These are phyloP conservation scores for Hypoxylon rickii DNA, from an alignment of 495 filamentous ascomycete genomes.

Conservation along the genomic window DNA sequence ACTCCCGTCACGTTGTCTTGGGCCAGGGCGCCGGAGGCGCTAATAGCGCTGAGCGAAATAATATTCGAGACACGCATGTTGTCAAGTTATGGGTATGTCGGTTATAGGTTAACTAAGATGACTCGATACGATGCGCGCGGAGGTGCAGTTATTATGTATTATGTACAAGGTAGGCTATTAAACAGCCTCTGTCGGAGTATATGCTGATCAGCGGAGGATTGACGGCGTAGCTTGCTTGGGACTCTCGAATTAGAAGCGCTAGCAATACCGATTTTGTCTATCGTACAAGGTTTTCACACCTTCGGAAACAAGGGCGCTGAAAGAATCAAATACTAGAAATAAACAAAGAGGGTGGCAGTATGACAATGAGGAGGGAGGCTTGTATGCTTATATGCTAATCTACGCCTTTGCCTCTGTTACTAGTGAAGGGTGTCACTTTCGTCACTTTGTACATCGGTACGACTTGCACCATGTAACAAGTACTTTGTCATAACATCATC, in stretches of 20 bases:
- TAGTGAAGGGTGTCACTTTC: constrained; percentile 18
- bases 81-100: constrained; percentile 1
- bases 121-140: constrained; percentile 4
- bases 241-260: constrained; percentile 1
- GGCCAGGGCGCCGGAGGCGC: constrained; percentile 45
- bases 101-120: no score
- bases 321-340: constrained; percentile 4
- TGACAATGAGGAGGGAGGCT: constrained; percentile 6
- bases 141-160: constrained; percentile 12
- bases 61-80: constrained; percentile 50
- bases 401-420: constrained; percentile 7
- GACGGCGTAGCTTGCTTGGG: neutral
- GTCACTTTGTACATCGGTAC: constrained; percentile 16
- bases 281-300: constrained; percentile 1
- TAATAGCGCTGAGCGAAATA: constrained; percentile 44
- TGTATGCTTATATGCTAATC: constrained; percentile 22
- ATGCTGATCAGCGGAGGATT: constrained; percentile 3
- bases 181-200: constrained; percentile 9
- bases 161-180: no score
- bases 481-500: constrained; percentile 26
- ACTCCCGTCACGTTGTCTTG: constrained; percentile 43
- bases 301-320: neutral
- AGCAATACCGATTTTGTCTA: constrained; percentile 11
- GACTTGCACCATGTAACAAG: constrained; percentile 12
- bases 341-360: constrained; percentile 14